phyloP scores from a whole-genome alignment of 2,329 filamentous ascomycete species.

The Pseudonectria foliicola region DNA sequence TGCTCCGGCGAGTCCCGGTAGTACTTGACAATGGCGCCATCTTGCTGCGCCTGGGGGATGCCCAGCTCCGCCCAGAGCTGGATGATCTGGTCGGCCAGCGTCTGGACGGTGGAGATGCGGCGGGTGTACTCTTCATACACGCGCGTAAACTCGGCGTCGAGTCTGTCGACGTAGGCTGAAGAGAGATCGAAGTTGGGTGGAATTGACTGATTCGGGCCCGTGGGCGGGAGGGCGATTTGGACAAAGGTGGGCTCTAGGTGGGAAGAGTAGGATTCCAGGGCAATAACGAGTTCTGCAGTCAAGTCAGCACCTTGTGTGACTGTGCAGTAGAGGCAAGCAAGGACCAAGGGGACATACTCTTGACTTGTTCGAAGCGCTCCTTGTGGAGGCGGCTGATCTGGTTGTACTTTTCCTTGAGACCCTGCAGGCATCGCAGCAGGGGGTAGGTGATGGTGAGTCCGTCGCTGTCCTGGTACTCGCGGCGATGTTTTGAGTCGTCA shows the following conservation, averaged over 20 bases:
- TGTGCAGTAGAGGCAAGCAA: background rate
- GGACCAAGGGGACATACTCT: constrained; percentile 52
- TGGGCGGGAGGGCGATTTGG: constrained; percentile 76
- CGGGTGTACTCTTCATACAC: constrained; percentile 95
- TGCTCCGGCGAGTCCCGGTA: constrained; percentile 90
- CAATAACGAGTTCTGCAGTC: constrained; percentile 81
- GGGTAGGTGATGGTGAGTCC: constrained; percentile 76
- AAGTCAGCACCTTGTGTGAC: too few relatives aligned
- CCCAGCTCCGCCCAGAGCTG: constrained; percentile 94
- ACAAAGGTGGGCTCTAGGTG: constrained; percentile 90
- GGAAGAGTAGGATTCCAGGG: constrained; percentile 90
- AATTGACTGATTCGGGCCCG: constrained; percentile 65
- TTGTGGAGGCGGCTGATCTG: constrained; percentile 76
- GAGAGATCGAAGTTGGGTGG: constrained; percentile 89
- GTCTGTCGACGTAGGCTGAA: constrained; percentile 72
- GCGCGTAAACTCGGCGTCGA: constrained; percentile 86
- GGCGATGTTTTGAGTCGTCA: constrained; percentile 62
- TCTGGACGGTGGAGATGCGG: constrained; percentile 68
- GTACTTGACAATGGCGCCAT: constrained; percentile 77
- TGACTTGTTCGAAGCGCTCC: constrained; percentile 91
- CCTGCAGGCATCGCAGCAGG: constrained; percentile 69
- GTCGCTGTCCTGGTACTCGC: constrained; percentile 59
- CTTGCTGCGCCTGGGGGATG: constrained; percentile 87
- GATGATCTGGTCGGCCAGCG: constrained; percentile 76
- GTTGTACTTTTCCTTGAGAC: constrained; percentile 77